Evolutionary conservation across 1,284 basidiomycete species (phyloP), one percentile per base, ranked within the genome.

Genomic region (Acaromyces ingoldii): DNA sequence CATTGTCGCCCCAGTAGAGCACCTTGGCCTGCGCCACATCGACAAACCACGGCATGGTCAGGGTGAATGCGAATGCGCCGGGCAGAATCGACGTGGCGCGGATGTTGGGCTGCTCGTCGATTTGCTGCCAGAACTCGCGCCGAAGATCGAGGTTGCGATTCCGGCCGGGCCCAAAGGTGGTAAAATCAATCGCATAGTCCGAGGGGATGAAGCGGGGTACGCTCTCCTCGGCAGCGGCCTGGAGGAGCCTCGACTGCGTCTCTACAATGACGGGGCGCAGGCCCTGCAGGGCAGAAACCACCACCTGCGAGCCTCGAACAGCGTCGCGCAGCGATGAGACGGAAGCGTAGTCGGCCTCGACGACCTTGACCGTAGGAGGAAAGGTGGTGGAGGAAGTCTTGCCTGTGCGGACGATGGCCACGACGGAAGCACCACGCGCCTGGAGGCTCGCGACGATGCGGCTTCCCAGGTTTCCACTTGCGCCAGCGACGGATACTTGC

Each of bases 161-260:
- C 9, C 38, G 7, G 7, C 38, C 38, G 25, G 17, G 7, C 25
- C 25, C 38, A 40, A 40, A 40, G 7, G 9, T 40, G 9, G 38
- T 40, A 40, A 19, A 40, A 40, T 40, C 38, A 19, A 40, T 40
- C 9, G 38, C 19, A 40, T 19, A 40, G 17, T 40, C 38, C 19
- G 38, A 40, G 25, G 38, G 38, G 25, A 40, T 40, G 7, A 40
- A 9, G 9, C 38, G 38, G 19, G 7, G 38, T 9, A 40, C 38
- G 17, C 25, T 40, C 25, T 17, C 38, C 38, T 40, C 38, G 13
- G 25, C 7, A 11, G 38, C 38, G 9, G 38, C 38, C 25, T 40
- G 19, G 19, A 40, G 38, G 19, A 40, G 25, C 9, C 9, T 9
- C 19, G 9, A 19, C 25, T 40, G 38, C 7, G 17, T 9, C 7